These are phyloP conservation scores for Arabidopsis hybrid DNA, from an alignment of 441 rosid genomes.

Conservation along the genomic window DNA sequence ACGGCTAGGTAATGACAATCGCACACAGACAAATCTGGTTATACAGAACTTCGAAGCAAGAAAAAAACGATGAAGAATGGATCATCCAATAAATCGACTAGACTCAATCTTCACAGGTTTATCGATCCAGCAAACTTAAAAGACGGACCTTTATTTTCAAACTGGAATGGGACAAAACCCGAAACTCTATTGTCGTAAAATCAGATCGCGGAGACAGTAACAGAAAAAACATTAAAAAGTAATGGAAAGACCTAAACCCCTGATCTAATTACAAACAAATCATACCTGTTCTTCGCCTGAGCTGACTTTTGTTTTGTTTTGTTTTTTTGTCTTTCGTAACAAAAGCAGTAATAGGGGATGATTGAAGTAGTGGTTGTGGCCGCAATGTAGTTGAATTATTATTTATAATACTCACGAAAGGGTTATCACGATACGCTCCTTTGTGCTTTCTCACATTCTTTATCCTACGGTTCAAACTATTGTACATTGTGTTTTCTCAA, in stretches of 20 bases:
- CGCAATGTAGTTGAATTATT: conserved; percentile 1
- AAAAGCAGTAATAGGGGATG: not conserved
- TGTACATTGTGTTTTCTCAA: conserved; percentile 34
- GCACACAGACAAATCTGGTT: not conserved
- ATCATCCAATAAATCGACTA: not conserved
- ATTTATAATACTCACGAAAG: conserved; percentile 7
- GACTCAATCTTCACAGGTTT: too few species aligned
- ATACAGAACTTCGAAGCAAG: not conserved
- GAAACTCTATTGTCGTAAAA: not conserved
- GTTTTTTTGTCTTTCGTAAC: not conserved
- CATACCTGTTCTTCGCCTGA: conserved; percentile 28
- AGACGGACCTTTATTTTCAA: not conserved
- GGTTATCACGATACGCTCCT: conserved; percentile 15
- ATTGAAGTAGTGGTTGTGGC: conserved; percentile 17
- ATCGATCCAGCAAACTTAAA: not conserved
- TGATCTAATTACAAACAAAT: not conserved
- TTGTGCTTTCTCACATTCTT: conserved; percentile 27
- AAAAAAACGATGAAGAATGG: not conserved
- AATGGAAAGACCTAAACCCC: not conserved
- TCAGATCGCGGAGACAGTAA: conserved; percentile 2
- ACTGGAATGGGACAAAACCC: not conserved
- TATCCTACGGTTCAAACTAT: conserved; percentile 32
- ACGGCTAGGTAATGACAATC: not conserved
- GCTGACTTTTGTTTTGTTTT: not conserved
- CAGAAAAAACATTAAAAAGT: too few species aligned